Conservation (phyloP, 139 green algal species). For the Closterium sp. region DNA sequence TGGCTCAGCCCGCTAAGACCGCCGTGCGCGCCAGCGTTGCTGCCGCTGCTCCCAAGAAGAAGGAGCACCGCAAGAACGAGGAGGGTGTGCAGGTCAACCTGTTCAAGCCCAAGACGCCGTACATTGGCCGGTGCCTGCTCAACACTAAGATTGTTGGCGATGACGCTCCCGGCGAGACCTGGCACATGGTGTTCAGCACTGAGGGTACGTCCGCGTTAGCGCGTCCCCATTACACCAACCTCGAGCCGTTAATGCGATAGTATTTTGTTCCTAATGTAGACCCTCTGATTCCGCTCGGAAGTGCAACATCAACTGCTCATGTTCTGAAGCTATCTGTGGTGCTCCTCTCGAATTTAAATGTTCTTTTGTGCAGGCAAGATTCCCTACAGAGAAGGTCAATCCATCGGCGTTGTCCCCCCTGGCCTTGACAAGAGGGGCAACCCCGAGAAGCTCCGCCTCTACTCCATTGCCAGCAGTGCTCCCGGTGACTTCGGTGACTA, state of each 20-base stretch:
- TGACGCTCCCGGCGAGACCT: slow-evolving; percentile 50
- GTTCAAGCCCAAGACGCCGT: slow-evolving; percentile 53
- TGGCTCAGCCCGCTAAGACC: neutral
- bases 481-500: slow-evolving; percentile 54
- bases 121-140: slow-evolving; percentile 45
- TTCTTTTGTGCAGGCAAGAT: slow-evolving; percentile 40
- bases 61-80: slow-evolving; percentile 49
- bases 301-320: neutral
- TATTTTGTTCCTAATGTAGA: neutral
- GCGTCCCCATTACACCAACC: neutral
- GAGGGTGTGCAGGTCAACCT: slow-evolving; percentile 48
- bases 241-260: neutral
- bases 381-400: slow-evolving; percentile 51
- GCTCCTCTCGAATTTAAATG: neutral
- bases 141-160: slow-evolving; percentile 56
- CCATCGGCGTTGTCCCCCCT: slow-evolving; percentile 51
- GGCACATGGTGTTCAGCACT: slow-evolving; percentile 56
- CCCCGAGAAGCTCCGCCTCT: slow-evolving; percentile 51
- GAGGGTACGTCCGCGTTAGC: neutral
- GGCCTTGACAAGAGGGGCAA: slow-evolving; percentile 52
- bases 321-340: neutral
- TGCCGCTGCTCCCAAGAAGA: slow-evolving; percentile 21
- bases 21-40: slow-evolving; percentile 18
- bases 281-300: neutral
- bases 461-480: slow-evolving; percentile 53